Base-by-base conservation (phyloP, 257 asterid species). In the Gardenia jasminoides region DNA sequence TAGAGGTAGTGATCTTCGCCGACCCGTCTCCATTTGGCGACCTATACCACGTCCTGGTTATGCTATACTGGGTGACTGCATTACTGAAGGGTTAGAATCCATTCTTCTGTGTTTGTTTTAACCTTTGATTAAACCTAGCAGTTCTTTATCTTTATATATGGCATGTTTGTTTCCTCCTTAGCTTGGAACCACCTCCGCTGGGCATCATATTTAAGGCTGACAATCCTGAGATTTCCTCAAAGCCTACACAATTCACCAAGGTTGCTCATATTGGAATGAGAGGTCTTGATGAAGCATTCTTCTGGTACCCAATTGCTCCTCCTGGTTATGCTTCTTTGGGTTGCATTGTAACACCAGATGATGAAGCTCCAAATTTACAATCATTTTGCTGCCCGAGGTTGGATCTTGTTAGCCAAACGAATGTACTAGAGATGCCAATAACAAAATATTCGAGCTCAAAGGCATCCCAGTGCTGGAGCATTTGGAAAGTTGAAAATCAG, bases 401-500 rank as follows among this genome's bases (percentile, higher is more conserved):
- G 91, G 97, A 93, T 90, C 88, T 95, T 84, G 97, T 95, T 78
- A 91, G 88, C 83, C 94, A 89, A 88, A 89, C 97, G 81, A 90
- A 88, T 85, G 88, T 95, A 79, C 91, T 84, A 68, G 98, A 92
- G 87, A 88, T 86, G 83, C 99, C 99, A 72, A 86, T 93, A 67
- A 91, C 98, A 81, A 92, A 92, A 87, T 90, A 94, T 79, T 89
- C 93, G 67, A 91, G 88, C 87, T 90, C 97, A 22, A 93, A 83
- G 86, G 87, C 92, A 82, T 89, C 97, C 80, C 88, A 92, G 74
- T 88, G 91, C 87, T 95, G 98, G 98, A 95, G 99, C 83, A 89
- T 95, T 79, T 95, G 99, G 99, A 95, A 93, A 93, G 95, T 93
- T 82, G 98, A 93, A 81, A 95, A 92, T 85, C 99, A 95, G 97